A percentile compares a stretch with the other conserved stretches of the same genome.
Conservation (phyloP, 2,329 filamentous ascomycete genomes). For the Raffaelea albimanens region DNA sequence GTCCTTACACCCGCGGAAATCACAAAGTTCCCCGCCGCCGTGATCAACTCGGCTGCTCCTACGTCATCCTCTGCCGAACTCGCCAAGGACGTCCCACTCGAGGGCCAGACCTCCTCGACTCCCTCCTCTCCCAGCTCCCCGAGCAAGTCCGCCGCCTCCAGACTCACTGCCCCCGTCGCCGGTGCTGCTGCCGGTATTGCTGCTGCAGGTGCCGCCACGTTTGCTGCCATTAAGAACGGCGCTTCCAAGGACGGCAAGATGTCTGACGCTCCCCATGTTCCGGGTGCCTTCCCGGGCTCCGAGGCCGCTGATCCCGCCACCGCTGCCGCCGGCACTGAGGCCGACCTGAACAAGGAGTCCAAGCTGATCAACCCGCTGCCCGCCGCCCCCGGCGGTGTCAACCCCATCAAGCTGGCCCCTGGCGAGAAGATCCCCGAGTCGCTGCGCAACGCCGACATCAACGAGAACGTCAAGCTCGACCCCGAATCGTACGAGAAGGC, state of each 20-base stretch:
- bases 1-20: slow-evolving; percentile 71
- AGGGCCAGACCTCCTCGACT: slow-evolving; percentile 26
- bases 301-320: neutral
- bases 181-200: slow-evolving; percentile 5
- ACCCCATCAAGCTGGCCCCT: slow-evolving; percentile 70
- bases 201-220: slow-evolving; percentile 3
- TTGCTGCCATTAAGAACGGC: neutral
- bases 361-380: slow-evolving; percentile 49
- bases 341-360: slow-evolving; percentile 42
- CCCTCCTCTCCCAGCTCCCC: neutral
- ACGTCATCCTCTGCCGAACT: slow-evolving; percentile 60
- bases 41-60: slow-evolving; percentile 58
- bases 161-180: slow-evolving; percentile 3
- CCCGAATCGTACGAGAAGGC: slow-evolving; percentile 80
- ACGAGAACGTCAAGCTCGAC: slow-evolving; percentile 67
- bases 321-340: slow-evolving; percentile 28
- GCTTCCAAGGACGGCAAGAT: neutral
- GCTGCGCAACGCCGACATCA: slow-evolving; percentile 57
- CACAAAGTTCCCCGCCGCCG: slow-evolving; percentile 32
- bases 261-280: slow-evolving; percentile 1
- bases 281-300: neutral
- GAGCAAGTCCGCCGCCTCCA: neutral
- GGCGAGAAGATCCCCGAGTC: slow-evolving; percentile 73
- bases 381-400: slow-evolving; percentile 55
- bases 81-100: slow-evolving; percentile 54